These are phyloP conservation scores for Fusarium subtropicale DNA, from an alignment of 2,329 filamentous ascomycete genomes.

Conservation along the genomic window DNA sequence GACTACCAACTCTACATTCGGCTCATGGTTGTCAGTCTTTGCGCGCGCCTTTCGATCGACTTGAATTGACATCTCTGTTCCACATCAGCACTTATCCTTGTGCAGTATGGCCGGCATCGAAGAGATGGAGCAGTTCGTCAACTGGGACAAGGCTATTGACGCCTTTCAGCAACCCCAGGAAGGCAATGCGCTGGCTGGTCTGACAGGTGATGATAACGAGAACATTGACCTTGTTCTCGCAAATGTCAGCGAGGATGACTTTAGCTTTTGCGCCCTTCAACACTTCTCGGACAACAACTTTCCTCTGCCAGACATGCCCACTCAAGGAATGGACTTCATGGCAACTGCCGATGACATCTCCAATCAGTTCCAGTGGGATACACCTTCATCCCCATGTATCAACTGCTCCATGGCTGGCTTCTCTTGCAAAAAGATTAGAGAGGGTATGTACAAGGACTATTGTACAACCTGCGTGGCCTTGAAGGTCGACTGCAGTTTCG, in stretches of 20 bases:
- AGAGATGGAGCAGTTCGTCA: conserved; percentile 72
- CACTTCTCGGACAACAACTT: conserved; percentile 63
- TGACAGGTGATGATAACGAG: conserved; percentile 48
- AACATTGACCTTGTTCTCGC: conserved; percentile 67
- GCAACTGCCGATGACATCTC: conserved; percentile 32
- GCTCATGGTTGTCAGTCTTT: conserved; percentile 31
- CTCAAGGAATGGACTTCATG: conserved; percentile 48
- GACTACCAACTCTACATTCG: conserved; percentile 11
- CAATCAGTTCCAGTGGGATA: conserved; percentile 53
- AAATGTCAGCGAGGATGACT: conserved; percentile 68
- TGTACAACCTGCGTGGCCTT: conserved; percentile 73
- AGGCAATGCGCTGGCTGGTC: conserved; percentile 51
- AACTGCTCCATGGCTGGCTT: conserved; percentile 65
- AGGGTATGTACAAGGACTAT: conserved; percentile 69
- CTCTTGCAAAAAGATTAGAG: conserved; percentile 69
- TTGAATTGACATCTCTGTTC: conserved; percentile 30
- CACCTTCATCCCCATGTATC: conserved; percentile 61
- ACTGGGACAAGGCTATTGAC: conserved; percentile 67
- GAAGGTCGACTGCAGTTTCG: conserved; percentile 69
- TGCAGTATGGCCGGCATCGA: conserved; percentile 56
- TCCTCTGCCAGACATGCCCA: conserved; percentile 46
- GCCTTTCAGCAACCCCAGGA: conserved; percentile 51
- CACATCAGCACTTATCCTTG: conserved; percentile 27
- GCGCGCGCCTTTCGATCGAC: conserved; percentile 43
- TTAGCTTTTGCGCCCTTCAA: conserved; percentile 69